Base-by-base conservation (phyloP, 768 basidiomycete species). In the Naganishia antarctica region DNA sequence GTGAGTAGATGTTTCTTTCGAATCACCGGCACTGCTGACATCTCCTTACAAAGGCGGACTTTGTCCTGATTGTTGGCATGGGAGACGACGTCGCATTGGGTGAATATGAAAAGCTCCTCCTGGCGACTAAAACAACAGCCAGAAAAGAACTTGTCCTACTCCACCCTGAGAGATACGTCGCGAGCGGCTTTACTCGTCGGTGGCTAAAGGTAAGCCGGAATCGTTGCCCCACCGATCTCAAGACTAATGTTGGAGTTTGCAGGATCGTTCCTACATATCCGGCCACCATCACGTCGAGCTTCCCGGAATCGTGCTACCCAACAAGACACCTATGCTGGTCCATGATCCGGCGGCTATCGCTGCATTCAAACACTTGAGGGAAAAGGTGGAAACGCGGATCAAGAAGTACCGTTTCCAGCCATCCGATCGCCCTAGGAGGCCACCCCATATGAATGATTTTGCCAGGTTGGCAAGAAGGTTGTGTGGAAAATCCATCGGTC, bases 91-190 rank as follows among this genome's bases (percentile, higher is more conserved):
- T 81, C 0, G 83, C 83, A 21, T 80, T 91, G 6, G 96, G 96
- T 13, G 96, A 99, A 79, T 98, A 91, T 71, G 93, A 99, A 76
- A 85, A 93, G 60, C 80, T 98, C 3, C 79, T 99, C 23, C 81
- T 97, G 44, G 92, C 92, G 1, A 89, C 92, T 83, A 98, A 98
- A 80, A 97, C 94, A 0, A 98, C 94, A 0, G 96, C 94, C n/a
- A 81, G 96, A 61, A 98, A 98, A 78, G 96, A 99, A 75, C 84
- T 99, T 28, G 87, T 99, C 4, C 81, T 99, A 4, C 81, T 99
- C 11, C 96, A 99, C 72, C 87, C 92, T 2, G 90, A 96, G 73
- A 86, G 92, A 41, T 86, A 86, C 23, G 90, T 98, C 3, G 80
- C 83, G 9, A 87, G 92, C 3, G 94, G 94, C 2, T 92, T 89